phyloP scores from a whole-genome alignment of 2,329 filamentous ascomycete species.

The Fusarium stilboides region DNA sequence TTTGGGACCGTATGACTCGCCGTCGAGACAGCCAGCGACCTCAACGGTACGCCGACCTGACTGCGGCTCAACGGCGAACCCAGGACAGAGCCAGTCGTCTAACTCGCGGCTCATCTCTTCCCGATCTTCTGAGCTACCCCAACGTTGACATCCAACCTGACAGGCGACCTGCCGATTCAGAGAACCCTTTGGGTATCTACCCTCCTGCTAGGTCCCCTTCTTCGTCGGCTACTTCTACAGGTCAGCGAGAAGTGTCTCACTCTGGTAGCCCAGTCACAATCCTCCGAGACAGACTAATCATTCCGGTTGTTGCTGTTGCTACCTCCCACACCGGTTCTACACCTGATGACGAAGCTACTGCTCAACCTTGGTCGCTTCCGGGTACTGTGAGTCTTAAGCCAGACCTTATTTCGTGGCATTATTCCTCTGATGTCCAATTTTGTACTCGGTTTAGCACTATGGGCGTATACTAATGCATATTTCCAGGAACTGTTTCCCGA shows the following conservation, averaged over 20 bases:
- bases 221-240: no score
- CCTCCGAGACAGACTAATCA: not conserved
- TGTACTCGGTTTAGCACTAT: not conserved
- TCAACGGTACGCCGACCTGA: constrained; percentile 1
- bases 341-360: accelerated
- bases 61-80: constrained; percentile 1
- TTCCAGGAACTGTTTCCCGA: constrained; percentile 16
- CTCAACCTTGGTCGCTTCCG: constrained; percentile 10
- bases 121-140: not conserved
- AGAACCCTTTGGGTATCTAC: not conserved
- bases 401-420: no score
- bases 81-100: not conserved
- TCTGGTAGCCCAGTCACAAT: not conserved
- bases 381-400: constrained; percentile 17
- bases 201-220: not conserved
- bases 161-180: not conserved
- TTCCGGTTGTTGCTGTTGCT: not conserved
- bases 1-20: constrained; percentile 3
- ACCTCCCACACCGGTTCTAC: not conserved
- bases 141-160: not conserved
- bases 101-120: not conserved
- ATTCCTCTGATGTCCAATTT: no score
- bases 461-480: not conserved
- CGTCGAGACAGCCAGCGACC: not conserved
- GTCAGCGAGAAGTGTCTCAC: not conserved